Percentiles rank a stretch among this genome's conserved stretches.
These are phyloP conservation scores for Sclerotinia subarctica DNA, from an alignment of 2,329 filamentous ascomycete genomes.

Conservation along the genomic window DNA sequence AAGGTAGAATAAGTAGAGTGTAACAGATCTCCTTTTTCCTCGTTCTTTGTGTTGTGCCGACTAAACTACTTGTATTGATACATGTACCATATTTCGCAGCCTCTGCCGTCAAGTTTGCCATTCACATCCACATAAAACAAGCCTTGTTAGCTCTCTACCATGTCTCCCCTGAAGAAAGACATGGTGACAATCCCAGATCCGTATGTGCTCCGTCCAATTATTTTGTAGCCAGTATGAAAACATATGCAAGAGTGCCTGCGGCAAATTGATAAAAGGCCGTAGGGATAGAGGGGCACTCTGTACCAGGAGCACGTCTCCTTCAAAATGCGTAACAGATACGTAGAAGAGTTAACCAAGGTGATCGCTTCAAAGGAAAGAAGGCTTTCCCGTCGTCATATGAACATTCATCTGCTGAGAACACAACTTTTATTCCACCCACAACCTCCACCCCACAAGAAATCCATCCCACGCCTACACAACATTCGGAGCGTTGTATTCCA, in stretches of 20 bases:
- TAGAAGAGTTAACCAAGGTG: conserved; percentile 33
- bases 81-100: conserved; percentile 27
- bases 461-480: conserved; percentile 28
- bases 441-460: conserved; percentile 25
- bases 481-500: conserved; percentile 24
- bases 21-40: conserved; percentile 10
- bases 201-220: conserved; percentile 16
- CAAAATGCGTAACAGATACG: conserved; percentile 30
- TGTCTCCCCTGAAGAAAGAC: background rate
- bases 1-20: conserved; percentile 9
- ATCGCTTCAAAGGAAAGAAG: conserved; percentile 33
- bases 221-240: conserved; percentile 24
- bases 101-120: conserved; percentile 28
- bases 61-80: conserved; percentile 16
- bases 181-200: conserved; percentile 3
- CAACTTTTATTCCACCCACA: conserved; percentile 21
- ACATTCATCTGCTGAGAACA: conserved; percentile 36
- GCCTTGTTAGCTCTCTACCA: conserved; percentile 21
- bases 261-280: conserved; percentile 29
- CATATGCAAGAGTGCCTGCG: conserved; percentile 36
- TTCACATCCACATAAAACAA: conserved; percentile 33
- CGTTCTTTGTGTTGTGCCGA: conserved; percentile 7
- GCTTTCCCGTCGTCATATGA: conserved; percentile 31
- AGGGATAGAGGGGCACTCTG: conserved; percentile 30
- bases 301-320: conserved; percentile 29